Evolutionary conservation across 108 stramenopile genomes (phyloP), one percentile per base, ranked within the genome.

Genomic region (Pseudonitzschia multistriata): DNA sequence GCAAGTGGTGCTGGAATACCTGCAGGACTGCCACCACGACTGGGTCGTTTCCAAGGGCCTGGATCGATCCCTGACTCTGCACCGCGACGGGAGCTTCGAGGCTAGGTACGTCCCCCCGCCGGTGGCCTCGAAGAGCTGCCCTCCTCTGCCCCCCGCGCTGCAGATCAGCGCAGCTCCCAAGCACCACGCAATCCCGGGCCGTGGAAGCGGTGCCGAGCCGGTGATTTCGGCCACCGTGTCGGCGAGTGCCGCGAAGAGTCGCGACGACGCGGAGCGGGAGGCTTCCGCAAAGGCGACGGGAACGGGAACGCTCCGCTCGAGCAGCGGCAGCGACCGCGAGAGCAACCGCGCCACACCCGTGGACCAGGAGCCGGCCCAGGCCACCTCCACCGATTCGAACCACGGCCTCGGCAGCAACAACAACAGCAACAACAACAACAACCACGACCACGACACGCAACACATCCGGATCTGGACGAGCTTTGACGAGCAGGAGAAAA

Each of bases 1-100:
- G 1, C 88, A 92, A 66, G 81, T 92, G 40, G 84, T 90, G 17
- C 63, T 92, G 57, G 77, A 88, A 79, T 83, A 89, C 73, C 74
- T 92, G 28, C 91, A 92, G 80, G 74, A 74, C 19, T 36, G 47
- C 14, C 80, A 81, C 35, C 49, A 64, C 47, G 76, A 82, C 13
- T 88, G 86, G 86, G 48, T 92, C 3, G 35, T 67, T 15, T 47
- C 62, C 13, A 66, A 84, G 31, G 78, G 85, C 14, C 76, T 92
- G 62, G 78, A 89, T 50, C 34, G 49, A 27, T 70, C 79, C 15
- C 57, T 92, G 48, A 61, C 71, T n/a, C 54, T 92, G 22, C 83
- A 89, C 28, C 76, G 73, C 4, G 88, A 92, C 66, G 91, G 91
- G 5, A 86, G 85, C 0, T 92, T 92, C 81, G 73, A 78, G 24